phyloP scores from a whole-genome alignment of 208 protist species.

The Trypanosoma theileri region DNA sequence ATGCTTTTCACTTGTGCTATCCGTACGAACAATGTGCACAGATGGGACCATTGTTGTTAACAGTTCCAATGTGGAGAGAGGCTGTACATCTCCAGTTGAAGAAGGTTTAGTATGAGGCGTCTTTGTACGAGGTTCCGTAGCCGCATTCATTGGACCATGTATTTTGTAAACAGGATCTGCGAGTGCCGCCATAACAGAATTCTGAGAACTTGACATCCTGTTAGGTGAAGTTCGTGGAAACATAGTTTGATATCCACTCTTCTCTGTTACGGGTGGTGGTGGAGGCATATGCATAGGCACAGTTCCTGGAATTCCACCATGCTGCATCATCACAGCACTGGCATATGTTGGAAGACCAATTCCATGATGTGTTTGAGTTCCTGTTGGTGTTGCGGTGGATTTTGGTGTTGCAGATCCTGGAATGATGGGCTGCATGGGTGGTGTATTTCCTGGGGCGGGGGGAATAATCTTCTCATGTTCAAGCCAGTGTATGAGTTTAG shows the following conservation, averaged over 20 bases:
- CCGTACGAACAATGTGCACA: constrained; percentile 53
- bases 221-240: neutral
- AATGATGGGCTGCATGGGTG: neutral
- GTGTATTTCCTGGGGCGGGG: constrained; percentile 13
- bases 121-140: neutral
- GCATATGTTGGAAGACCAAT: constrained; percentile 16
- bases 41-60: constrained; percentile 70
- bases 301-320: neutral
- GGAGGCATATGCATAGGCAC: neutral
- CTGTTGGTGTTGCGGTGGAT: constrained; percentile 7
- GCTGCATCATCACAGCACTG: constrained; percentile 26
- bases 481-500: constrained; percentile 71
- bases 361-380: neutral
- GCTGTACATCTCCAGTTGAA: neutral
- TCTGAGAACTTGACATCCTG: neutral
- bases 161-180: neutral
- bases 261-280: neutral
- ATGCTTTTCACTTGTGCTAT: constrained; percentile 16
- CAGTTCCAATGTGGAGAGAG: constrained; percentile 31
- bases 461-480: constrained; percentile 52
- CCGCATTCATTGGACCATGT: neutral
- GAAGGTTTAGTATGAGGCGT: neutral
- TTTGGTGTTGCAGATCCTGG: neutral
- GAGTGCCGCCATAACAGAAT: neutral
- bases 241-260: neutral